Conservation (phyloP, 2,329 filamentous ascomycete species). For the Amesomyces nigricolor region DNA sequence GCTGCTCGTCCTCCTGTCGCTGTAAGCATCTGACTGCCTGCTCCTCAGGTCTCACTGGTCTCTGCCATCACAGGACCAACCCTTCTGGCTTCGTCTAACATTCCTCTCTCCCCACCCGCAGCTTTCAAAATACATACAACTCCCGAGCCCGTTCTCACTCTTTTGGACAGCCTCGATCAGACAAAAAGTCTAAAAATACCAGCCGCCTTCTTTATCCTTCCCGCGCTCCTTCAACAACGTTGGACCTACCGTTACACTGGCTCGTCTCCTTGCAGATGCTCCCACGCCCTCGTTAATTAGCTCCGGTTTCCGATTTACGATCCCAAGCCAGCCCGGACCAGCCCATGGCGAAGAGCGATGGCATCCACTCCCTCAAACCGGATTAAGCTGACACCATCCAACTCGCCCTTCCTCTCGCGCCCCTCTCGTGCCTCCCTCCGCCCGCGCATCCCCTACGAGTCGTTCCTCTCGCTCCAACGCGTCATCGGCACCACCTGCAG, state of each 20-base stretch:
- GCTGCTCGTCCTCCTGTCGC: conserved; percentile 23
- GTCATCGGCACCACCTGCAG: conserved; percentile 88
- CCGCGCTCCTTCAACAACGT: conserved; percentile 3
- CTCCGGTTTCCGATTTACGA: conserved; percentile 5
- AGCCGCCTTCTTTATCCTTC: neutral
- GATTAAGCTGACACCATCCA: conserved; percentile 69
- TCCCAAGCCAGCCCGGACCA: conserved; percentile 9
- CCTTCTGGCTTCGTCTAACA: conserved; percentile 13
- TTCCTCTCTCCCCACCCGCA: conserved; percentile 9
- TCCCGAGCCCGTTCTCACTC: conserved; percentile 17
- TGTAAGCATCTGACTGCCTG: conserved; percentile 18
- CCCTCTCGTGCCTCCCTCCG: conserved; percentile 59
- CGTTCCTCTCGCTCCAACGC: conserved; percentile 66
- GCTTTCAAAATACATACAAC: conserved; percentile 17
- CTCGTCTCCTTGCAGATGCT: conserved; percentile 13
- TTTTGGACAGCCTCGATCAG: conserved; percentile 10
- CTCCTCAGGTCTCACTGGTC: neutral
- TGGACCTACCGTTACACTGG: conserved; percentile 6
- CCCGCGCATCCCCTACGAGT: conserved; percentile 46
- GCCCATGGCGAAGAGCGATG: conserved; percentile 54
- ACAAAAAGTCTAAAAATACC: conserved; percentile 3
- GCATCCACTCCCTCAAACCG: conserved; percentile 54
- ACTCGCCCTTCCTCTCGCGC: conserved; percentile 62
- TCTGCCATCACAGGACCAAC: neutral
- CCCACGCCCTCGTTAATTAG: conserved; percentile 7